Evolutionary conservation across 1,284 basidiomycete genomes (phyloP).

Genomic region (Athelia sp.): DNA sequence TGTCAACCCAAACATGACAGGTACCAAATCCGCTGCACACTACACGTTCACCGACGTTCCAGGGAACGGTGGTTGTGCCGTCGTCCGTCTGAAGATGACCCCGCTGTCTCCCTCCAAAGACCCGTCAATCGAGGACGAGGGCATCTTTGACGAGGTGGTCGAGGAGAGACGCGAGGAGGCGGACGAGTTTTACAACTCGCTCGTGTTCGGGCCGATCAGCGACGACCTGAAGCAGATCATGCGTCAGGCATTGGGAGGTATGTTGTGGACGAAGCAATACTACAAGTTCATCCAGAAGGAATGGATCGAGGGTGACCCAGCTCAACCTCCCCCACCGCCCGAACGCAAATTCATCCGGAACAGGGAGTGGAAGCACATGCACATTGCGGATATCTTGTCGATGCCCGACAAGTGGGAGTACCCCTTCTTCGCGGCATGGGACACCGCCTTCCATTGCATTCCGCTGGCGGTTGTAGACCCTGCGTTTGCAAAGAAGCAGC

Average conservation of each 20-base stretch:
- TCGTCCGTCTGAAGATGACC: constrained; percentile 92
- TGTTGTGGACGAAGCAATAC: constrained; percentile 98
- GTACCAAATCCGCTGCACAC: constrained; percentile 92
- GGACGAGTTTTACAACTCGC: constrained; percentile 89
- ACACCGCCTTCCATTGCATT: constrained; percentile 98
- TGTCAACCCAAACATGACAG: constrained; percentile 84
- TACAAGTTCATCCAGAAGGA: constrained; percentile 96
- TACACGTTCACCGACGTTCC: constrained; percentile 88
- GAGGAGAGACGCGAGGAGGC: constrained; percentile 86
- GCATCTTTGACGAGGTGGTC: constrained; percentile 82
- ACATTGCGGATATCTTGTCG: constrained; percentile 92
- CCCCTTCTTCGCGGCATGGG: constrained; percentile 93
- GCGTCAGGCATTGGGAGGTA: constrained; percentile 96
- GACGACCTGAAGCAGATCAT: constrained; percentile 95
- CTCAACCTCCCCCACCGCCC: constrained; percentile 90
- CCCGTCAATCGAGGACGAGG: constrained; percentile 81
- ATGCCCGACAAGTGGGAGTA: constrained; percentile 99
- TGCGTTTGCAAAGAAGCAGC: constrained; percentile 94
- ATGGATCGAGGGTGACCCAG: constrained; percentile 93
- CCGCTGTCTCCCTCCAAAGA: constrained; percentile 74
- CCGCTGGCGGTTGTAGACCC: constrained; percentile 95
- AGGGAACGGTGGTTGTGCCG: constrained; percentile 88
- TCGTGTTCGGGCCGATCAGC: constrained; percentile 78
- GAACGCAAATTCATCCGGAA: constrained; percentile 87
- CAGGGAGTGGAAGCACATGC: constrained; percentile 89